Evolutionary conservation across 495 filamentous ascomycete species (phyloP), one percentile per base, ranked within the genome.

Genomic region (Penicillium simplicissimum): DNA sequence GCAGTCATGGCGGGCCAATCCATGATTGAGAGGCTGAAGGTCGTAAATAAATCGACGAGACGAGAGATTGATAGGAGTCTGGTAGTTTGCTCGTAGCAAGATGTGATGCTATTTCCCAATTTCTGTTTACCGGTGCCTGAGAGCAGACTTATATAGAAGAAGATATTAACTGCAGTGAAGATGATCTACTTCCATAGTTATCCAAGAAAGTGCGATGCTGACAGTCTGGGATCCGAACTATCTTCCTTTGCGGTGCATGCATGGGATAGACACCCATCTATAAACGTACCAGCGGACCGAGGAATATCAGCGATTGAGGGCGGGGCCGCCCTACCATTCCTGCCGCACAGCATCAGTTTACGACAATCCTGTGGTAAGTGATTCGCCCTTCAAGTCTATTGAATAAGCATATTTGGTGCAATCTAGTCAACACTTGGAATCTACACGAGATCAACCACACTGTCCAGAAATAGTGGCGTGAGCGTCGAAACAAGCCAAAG

Each of bases 281-380:
- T 15, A 49, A n/a, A 49, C 14, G 47, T 8, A 7, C n/a, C 33
- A 40, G 54, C 58, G 55, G 55, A 65, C 63, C 59, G 63, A 65
- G 63, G 63, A 65, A 56, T 33, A 25, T 37, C 17, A 53, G n/a
- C 1, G 4, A 15, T 43, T 34, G 21, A 21, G 43, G 48, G 59
- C 64, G 60, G 64, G 64, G 57, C 42, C 60, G 49, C 49, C 40
- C 45, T 52, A 42, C 28, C 17, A 23, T 13, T 31, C 33, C 23
- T 17, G 4, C 19, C 9, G 35, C 36, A 15, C 33, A 34, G 19
- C 23, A 51, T 8, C 25, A 17, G 5, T 13, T 40, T 17, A 45
- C 33, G 14, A 59, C 17, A 45, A 45, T 45, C 8, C 8, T 1
- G 19, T 0, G 11, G 17, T 11, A 21, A 45, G 42, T 45, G 17